phyloP scores from a whole-genome alignment of 2,329 filamentous ascomycete species.

The Aquanectria penicillioides region DNA sequence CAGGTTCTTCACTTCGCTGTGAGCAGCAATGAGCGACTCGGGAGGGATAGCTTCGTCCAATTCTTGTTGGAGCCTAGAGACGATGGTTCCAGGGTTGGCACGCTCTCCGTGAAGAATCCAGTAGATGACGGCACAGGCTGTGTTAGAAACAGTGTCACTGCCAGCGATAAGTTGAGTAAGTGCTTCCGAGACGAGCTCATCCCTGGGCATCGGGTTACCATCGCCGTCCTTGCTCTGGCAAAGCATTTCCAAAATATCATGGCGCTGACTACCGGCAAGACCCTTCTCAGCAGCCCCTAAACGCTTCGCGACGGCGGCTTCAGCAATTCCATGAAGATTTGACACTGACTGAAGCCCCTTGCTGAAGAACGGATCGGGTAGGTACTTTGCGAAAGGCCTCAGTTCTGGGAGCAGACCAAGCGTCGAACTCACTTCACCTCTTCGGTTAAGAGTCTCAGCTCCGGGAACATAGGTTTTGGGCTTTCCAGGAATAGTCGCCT shows the following conservation, averaged over 20 bases:
- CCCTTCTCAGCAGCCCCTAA: slow-evolving; percentile 10
- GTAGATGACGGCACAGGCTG: slow-evolving; percentile 24
- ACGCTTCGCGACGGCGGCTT: slow-evolving; percentile 12
- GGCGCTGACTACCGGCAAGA: not conserved
- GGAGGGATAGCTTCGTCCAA: slow-evolving; percentile 22
- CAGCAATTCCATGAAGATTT: slow-evolving; percentile 24
- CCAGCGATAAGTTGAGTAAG: slow-evolving; percentile 29
- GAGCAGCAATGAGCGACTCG: slow-evolving; percentile 1
- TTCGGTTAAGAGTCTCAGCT: slow-evolving; percentile 23
- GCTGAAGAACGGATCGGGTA: slow-evolving; percentile 27
- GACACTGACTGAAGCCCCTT: slow-evolving; percentile 23
- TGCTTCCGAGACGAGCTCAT: slow-evolving; percentile 25
- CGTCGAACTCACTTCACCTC: slow-evolving; percentile 27
- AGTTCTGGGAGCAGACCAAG: slow-evolving; percentile 19
- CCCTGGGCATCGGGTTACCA: slow-evolving; percentile 16
- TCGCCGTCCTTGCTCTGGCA: slow-evolving; percentile 14
- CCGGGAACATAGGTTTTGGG: slow-evolving; percentile 21
- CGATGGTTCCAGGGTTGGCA: slow-evolving; percentile 9
- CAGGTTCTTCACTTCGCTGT: slow-evolving; percentile 20
- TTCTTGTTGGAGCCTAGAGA: slow-evolving; percentile 19
- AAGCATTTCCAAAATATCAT: slow-evolving; percentile 25
- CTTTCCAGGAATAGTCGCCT: slow-evolving; percentile 12
- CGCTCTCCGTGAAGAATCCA: slow-evolving; percentile 26
- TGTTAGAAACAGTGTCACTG: slow-evolving; percentile 28
- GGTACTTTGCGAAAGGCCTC: slow-evolving; percentile 18